phyloP scores from a whole-genome alignment of 352 stramenopile genomes.

The Pythium phragmitis region DNA sequence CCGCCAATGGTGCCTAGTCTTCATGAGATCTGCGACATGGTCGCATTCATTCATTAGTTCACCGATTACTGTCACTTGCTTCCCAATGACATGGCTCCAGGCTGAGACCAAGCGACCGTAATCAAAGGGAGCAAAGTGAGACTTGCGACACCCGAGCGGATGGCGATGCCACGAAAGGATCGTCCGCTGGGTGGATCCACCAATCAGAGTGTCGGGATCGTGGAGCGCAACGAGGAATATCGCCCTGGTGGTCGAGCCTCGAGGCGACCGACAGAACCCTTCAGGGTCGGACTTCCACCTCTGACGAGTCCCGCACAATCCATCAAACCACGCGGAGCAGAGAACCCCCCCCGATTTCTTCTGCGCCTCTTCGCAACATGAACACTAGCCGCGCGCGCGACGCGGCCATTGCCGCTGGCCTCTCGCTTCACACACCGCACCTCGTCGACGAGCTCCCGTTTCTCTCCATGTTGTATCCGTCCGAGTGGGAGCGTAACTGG shows the following conservation, averaged over 20 bases:
- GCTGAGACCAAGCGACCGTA: background rate
- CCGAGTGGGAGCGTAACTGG: constrained; percentile 74
- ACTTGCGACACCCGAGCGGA: background rate
- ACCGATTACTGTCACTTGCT: background rate
- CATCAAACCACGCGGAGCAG: constrained; percentile 2
- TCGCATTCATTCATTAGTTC: background rate
- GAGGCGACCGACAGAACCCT: background rate
- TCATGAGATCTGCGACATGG: constrained; percentile 2
- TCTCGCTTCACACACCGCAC: constrained; percentile 28
- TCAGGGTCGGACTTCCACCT: background rate
- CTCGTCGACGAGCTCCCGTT: constrained; percentile 54
- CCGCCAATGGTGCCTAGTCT: no score
- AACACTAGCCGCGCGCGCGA: constrained; percentile 7
- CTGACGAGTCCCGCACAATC: constrained; percentile 11
- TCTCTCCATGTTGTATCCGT: constrained; percentile 56
- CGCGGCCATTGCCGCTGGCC: constrained; percentile 4
- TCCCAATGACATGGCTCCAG: background rate
- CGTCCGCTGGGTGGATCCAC: constrained; percentile 8
- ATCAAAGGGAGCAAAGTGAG: background rate
- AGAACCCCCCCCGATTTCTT: background rate
- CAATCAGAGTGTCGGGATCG: background rate
- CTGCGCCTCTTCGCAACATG: constrained; percentile 1
- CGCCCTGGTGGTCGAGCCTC: constrained; percentile 8
- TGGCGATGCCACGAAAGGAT: constrained; percentile 8
- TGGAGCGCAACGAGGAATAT: background rate